Percentiles rank a stretch among this genome's conserved stretches.
Conservation (phyloP, 768 basidiomycete genomes). For the Naganishia friedmannii region DNA sequence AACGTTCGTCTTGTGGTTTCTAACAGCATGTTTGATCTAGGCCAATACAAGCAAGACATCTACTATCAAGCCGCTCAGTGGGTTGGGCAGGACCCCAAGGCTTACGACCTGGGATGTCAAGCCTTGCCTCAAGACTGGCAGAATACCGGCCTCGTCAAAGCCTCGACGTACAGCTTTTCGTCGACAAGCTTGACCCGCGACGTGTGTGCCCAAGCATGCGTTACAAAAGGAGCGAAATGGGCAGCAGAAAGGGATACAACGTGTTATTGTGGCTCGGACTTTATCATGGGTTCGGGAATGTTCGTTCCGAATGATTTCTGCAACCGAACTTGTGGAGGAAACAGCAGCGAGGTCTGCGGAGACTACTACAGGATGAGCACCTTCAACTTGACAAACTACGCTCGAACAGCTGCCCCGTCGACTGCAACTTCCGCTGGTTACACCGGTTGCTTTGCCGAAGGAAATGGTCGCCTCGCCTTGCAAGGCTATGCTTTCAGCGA, state of each 20-base stretch:
- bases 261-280: constrained; percentile 42
- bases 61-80: constrained; percentile 28
- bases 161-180: constrained; percentile 35
- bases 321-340: constrained; percentile 36
- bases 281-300: constrained; percentile 1
- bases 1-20: background rate
- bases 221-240: constrained; percentile 39
- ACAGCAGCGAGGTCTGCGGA: constrained; percentile 33
- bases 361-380: constrained; percentile 30
- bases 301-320: constrained; percentile 33
- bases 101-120: constrained; percentile 13
- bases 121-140: background rate
- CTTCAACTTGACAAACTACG: constrained; percentile 25
- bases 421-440: background rate
- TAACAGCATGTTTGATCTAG: background rate
- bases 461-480: constrained; percentile 6
- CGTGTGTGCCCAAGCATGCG: constrained; percentile 41
- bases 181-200: constrained; percentile 42
- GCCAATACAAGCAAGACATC: constrained; percentile 30
- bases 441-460: constrained; percentile 20
- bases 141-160: constrained; percentile 5
- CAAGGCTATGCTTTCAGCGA: background rate
- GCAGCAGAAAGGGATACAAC: constrained; percentile 35
- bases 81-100: background rate
- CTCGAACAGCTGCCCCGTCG: background rate